Conservation (phyloP, 768 basidiomycete genomes). For the Gloeophyllum trabeum region DNA sequence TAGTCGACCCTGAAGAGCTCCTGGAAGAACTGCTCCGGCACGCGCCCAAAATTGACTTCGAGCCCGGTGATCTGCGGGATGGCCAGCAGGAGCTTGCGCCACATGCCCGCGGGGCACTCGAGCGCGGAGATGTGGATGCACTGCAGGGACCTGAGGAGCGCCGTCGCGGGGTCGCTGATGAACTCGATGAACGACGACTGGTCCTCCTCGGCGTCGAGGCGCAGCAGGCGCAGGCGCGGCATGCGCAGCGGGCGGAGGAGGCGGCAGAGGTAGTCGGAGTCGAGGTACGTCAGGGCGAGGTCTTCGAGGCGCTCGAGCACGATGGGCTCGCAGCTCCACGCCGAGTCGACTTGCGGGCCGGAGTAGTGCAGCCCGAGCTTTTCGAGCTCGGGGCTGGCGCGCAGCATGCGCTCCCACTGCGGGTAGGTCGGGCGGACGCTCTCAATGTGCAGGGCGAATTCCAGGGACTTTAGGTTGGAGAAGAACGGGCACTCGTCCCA, state of each 20-base stretch:
- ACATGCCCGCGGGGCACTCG: conserved; percentile 11
- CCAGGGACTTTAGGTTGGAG: conserved; percentile 33
- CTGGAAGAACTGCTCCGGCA: conserved; percentile 1
- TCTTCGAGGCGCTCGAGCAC: conserved; percentile 23
- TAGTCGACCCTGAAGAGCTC: background rate
- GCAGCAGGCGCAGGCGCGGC: conserved; percentile 31
- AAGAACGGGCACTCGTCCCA: conserved; percentile 44
- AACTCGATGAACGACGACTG: conserved; percentile 30
- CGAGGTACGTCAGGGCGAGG: conserved; percentile 42
- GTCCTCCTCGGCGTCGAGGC: conserved; percentile 35
- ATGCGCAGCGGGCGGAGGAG: conserved; percentile 34
- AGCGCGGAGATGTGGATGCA: conserved; percentile 14
- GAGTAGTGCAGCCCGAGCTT: conserved; percentile 47
- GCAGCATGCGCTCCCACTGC: conserved; percentile 45
- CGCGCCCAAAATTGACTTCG: conserved; percentile 6
- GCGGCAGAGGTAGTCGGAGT: conserved; percentile 38
- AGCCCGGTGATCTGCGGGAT: conserved; percentile 1
- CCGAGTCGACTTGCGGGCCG: conserved; percentile 30
- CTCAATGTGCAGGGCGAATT: conserved; percentile 50
- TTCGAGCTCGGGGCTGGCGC: conserved; percentile 31
- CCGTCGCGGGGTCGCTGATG: conserved; percentile 2
- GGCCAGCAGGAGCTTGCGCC: conserved; percentile 12
- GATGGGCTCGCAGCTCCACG: conserved; percentile 15
- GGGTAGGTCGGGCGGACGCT: conserved; percentile 44
- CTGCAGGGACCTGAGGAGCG: conserved; percentile 15